Evolutionary conservation across 179 eudicot species (phyloP).

Genomic region (Kewa caespitosa): DNA sequence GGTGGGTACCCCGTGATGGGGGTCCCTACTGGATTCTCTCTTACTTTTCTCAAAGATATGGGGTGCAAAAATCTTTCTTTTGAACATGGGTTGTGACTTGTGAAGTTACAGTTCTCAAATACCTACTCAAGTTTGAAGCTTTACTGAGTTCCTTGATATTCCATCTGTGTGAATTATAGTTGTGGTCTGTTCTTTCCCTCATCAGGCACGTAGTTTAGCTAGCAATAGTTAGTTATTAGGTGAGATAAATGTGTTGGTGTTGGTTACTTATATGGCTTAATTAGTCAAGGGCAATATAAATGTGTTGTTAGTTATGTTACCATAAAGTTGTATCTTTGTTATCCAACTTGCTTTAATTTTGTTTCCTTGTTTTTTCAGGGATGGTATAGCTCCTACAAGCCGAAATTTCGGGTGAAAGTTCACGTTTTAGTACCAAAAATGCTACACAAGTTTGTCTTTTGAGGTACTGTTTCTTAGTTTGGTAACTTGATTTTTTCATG

Average conservation of each 20-base stretch:
- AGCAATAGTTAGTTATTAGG: not conserved
- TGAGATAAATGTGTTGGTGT: not conserved
- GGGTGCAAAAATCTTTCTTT: not conserved
- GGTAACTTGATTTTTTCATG: not conserved
- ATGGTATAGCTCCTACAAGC: constrained; percentile 7
- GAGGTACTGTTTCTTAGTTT: constrained; percentile 3
- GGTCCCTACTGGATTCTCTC: not conserved
- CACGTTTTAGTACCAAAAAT: not conserved
- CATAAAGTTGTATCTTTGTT: not conserved
- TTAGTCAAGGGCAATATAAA: not conserved
- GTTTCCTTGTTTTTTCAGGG: constrained; percentile 24
- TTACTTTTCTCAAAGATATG: not conserved
- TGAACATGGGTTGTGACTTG: not conserved
- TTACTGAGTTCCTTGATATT: not conserved
- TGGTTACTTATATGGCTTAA: not conserved
- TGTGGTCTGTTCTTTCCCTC: not conserved
- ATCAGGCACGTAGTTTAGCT: not conserved
- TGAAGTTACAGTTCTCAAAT: not conserved
- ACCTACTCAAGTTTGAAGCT: not conserved
- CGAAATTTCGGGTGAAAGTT: not conserved
- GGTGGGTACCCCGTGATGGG: constrained; percentile 13
- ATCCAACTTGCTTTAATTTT: constrained; percentile 1
- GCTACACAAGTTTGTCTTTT: not conserved
- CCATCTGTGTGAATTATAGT: not conserved
- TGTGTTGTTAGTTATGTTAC: not conserved